Conservation (phyloP, 2,329 filamentous ascomycete species). For the Epichloe aotearoae region DNA sequence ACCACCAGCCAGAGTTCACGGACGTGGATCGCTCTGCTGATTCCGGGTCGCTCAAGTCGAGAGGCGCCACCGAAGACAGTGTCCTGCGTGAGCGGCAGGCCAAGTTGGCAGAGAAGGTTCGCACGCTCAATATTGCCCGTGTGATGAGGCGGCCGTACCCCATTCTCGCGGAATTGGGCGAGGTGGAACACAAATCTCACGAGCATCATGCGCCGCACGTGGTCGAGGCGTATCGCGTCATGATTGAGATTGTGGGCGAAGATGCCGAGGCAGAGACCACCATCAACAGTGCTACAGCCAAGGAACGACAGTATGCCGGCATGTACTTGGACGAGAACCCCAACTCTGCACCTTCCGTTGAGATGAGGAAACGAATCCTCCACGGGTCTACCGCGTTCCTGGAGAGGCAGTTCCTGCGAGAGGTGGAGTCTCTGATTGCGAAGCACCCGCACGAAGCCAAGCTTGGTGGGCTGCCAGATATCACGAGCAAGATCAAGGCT, state of each 20-base stretch:
- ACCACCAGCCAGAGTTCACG: constrained; percentile 50
- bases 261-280: constrained; percentile 43
- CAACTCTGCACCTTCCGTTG: constrained; percentile 48
- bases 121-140: constrained; percentile 62
- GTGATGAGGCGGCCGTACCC: constrained; percentile 55
- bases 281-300: constrained; percentile 50
- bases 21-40: constrained; percentile 51
- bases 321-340: constrained; percentile 66
- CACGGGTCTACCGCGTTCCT: constrained; percentile 67
- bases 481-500: constrained; percentile 81
- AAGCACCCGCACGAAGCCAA: constrained; percentile 83
- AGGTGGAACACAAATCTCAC: constrained; percentile 56
- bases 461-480: constrained; percentile 76
- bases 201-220: constrained; percentile 63
- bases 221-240: constrained; percentile 68
- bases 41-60: constrained; percentile 28
- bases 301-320: constrained; percentile 61
- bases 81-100: constrained; percentile 74
- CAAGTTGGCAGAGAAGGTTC: constrained; percentile 67
- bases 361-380: constrained; percentile 67
- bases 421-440: constrained; percentile 63
- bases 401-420: constrained; percentile 66
- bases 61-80: constrained; percentile 50
- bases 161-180: constrained; percentile 61
- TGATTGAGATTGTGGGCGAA: constrained; percentile 69